Evolutionary conservation across 2,329 filamentous ascomycete genomes (phyloP).

Genomic region (Exutisphaerella laricina): DNA sequence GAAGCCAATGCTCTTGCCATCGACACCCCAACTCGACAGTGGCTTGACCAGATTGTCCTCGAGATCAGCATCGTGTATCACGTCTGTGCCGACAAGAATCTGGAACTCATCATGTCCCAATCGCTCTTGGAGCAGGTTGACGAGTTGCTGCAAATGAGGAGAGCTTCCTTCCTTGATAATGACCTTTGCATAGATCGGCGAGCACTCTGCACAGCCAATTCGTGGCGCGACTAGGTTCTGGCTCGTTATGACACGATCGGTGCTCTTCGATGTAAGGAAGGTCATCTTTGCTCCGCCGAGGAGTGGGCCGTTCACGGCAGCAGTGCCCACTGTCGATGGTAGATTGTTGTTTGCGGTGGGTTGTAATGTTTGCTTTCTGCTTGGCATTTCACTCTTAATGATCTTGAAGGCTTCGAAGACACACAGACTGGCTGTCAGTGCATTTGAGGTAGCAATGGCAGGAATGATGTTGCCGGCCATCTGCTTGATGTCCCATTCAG

Average conservation of each 20-base stretch:
- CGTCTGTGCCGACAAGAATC: conserved; percentile 60
- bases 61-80: conserved; percentile 87
- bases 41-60: conserved; percentile 80
- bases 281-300: conserved; percentile 59
- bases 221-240: conserved; percentile 61
- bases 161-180: conserved; percentile 42
- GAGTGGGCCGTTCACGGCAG: conserved; percentile 13
- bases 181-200: conserved; percentile 27
- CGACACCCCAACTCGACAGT: conserved; percentile 69
- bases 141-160: conserved; percentile 72
- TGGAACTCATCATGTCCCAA: conserved; percentile 75
- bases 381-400: conserved; percentile 51
- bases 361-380: conserved; percentile 8
- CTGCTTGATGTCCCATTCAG: conserved; percentile 94
- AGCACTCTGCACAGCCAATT: conserved; percentile 74
- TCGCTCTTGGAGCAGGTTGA: conserved; percentile 65
- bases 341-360: conserved; percentile 16
- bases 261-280: conserved; percentile 65
- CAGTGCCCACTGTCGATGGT: conserved; percentile 8
- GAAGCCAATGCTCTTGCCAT: conserved; percentile 57
- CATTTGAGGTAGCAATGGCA: conserved; percentile 96
- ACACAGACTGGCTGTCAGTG: conserved; percentile 87
- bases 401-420: conserved; percentile 92
- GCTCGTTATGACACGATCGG: conserved; percentile 54
- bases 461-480: conserved; percentile 99